phyloP scores from a whole-genome alignment of 2,329 filamentous ascomycete species.

The Colletotrichum viniferum region DNA sequence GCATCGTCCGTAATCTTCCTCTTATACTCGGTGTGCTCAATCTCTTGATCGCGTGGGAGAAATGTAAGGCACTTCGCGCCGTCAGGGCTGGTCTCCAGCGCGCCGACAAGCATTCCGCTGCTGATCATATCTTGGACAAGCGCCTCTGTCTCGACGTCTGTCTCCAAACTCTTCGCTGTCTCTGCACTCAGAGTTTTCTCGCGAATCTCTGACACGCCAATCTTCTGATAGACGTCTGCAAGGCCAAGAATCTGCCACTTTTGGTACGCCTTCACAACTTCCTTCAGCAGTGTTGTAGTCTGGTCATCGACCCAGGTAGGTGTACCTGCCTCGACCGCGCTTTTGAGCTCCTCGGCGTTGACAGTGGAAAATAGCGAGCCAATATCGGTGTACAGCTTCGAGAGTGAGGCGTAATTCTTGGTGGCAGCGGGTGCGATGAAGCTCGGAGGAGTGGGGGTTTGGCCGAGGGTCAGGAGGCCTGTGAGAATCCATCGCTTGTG shows the following conservation, averaged over 20 bases:
- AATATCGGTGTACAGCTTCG: conserved; percentile 74
- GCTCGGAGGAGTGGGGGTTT: conserved; percentile 57
- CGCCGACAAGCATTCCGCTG: conserved; percentile 56
- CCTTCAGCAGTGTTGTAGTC: conserved; percentile 72
- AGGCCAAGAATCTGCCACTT: conserved; percentile 78
- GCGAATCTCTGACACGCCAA: conserved; percentile 59
- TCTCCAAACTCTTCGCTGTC: conserved; percentile 49
- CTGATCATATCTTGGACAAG: conserved; percentile 62
- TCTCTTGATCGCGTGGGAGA: conserved; percentile 40
- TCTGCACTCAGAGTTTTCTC: conserved; percentile 57
- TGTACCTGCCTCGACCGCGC: conserved; percentile 64
- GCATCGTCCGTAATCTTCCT: conserved; percentile 47
- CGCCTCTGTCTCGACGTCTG: conserved; percentile 46
- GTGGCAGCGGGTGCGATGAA: conserved; percentile 57
- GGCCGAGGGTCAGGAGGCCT: conserved; percentile 73
- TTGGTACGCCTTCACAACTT: conserved; percentile 74
- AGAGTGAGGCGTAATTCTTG: conserved; percentile 61
- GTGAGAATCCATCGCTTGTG: conserved; percentile 92
- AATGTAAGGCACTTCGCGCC: conserved; percentile 57
- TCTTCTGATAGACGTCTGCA: conserved; percentile 70
- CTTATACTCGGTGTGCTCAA: conserved; percentile 58
- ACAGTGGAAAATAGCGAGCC: conserved; percentile 68
- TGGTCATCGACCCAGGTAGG: conserved; percentile 72
- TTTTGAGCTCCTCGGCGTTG: conserved; percentile 61
- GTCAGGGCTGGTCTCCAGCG: conserved; percentile 49